Conservation (phyloP, 2,329 filamentous ascomycete genomes). For the Ampelomyces quisqualis region DNA sequence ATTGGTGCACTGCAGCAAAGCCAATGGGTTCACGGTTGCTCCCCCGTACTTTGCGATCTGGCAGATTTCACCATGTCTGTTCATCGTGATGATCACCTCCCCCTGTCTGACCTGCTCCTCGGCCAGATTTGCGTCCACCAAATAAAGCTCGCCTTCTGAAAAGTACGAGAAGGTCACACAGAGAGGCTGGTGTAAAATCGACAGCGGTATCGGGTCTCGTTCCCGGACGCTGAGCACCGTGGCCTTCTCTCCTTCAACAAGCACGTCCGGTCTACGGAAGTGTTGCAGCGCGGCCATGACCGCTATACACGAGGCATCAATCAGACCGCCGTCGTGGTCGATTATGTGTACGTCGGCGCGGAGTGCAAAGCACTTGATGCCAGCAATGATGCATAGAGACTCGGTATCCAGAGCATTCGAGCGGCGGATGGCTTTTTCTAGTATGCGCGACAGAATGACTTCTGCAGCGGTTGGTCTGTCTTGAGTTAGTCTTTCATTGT, state of each 20-base stretch:
- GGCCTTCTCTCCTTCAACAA: conserved; percentile 78
- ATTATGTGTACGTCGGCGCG: conserved; percentile 90
- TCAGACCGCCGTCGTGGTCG: conserved; percentile 84
- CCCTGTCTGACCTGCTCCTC: conserved; percentile 76
- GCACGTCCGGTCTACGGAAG: conserved; percentile 86
- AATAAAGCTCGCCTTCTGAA: conserved; percentile 67
- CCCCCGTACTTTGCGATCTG: conserved; percentile 91
- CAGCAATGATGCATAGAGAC: conserved; percentile 89
- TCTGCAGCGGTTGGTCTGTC: conserved; percentile 76
- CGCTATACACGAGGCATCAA: conserved; percentile 82
- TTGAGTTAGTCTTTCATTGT: conserved; percentile 19
- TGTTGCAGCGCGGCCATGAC: conserved; percentile 86
- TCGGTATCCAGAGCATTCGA: conserved; percentile 93
- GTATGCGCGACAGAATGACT: conserved; percentile 78
- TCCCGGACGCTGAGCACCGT: conserved; percentile 83
- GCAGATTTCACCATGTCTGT: conserved; percentile 86
- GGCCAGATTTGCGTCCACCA: conserved; percentile 70
- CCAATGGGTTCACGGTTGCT: conserved; percentile 74
- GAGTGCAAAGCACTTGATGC: conserved; percentile 86
- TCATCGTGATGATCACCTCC: conserved; percentile 79
- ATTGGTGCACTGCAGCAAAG: conserved; percentile 73
- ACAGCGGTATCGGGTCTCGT: conserved; percentile 84
- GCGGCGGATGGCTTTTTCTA: conserved; percentile 92
- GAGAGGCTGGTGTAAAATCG: conserved; percentile 88
- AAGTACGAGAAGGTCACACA: conserved; percentile 90